Conservation (phyloP, 2,329 filamentous ascomycete species). For the Byssoonygena ceratinophila region DNA sequence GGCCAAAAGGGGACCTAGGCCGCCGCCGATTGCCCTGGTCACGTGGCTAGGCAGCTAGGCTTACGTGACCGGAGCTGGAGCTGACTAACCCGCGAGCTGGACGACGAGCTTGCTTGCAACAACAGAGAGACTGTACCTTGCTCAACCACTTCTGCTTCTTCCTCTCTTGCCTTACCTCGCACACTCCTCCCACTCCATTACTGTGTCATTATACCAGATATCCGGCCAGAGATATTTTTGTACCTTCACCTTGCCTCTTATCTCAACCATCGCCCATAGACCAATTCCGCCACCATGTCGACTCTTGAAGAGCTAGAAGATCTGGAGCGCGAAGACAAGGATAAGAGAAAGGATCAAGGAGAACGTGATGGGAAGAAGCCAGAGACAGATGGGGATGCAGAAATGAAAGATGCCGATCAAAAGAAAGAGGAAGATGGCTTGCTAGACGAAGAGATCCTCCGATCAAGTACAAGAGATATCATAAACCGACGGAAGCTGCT, state of each 20-base stretch:
- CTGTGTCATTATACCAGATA: too few relatives aligned
- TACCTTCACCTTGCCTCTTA: too few relatives aligned
- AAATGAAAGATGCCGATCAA: conserved; percentile 76
- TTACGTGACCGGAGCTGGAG: conserved; percentile 4
- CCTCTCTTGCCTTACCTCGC: neutral
- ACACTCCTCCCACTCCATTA: neutral
- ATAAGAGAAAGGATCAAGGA: conserved; percentile 46
- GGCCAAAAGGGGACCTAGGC: too few relatives aligned
- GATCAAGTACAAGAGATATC: conserved; percentile 89
- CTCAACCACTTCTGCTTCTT: neutral
- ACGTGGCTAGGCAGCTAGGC: conserved; percentile 3
- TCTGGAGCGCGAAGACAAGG: conserved; percentile 65
- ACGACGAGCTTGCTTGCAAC: conserved; percentile 2
- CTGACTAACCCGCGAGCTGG: neutral
- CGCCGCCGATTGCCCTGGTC: too few relatives aligned
- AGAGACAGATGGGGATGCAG: conserved; percentile 60
- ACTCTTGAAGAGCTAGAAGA: conserved; percentile 88
- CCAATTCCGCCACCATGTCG: conserved; percentile 57
- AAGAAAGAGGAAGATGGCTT: conserved; percentile 62
- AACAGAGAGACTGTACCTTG: neutral
- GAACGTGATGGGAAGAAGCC: conserved; percentile 49
- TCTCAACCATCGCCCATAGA: too few relatives aligned
- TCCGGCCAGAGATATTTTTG: too few relatives aligned
- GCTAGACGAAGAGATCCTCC: conserved; percentile 86
- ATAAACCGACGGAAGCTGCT: conserved; percentile 79